phyloP scores from a whole-genome alignment of 2,329 filamentous ascomycete genomes.

The Sporothrix brasiliensis region DNA sequence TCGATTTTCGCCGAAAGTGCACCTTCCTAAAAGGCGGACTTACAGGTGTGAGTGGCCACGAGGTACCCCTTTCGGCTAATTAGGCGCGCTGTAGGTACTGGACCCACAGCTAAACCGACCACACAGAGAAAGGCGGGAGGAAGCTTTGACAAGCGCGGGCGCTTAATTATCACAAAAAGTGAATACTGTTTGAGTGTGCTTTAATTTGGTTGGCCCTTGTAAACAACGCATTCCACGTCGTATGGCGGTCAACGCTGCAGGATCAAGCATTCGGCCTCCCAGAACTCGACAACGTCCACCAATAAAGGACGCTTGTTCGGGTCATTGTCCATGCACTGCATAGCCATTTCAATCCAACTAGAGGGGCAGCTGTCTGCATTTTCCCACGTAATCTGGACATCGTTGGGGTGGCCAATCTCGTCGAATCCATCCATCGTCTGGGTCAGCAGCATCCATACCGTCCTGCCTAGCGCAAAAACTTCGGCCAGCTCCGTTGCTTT shows the following conservation, averaged over 20 bases:
- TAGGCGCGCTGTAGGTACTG: slow-evolving; percentile 28
- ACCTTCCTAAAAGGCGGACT: slow-evolving; percentile 24
- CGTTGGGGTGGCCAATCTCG: slow-evolving; percentile 27
- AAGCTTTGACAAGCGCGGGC: slow-evolving; percentile 29
- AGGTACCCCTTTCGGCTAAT: slow-evolving; percentile 27
- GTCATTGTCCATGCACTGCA: slow-evolving; percentile 31
- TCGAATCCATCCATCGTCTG: slow-evolving; percentile 30
- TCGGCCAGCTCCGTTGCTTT: slow-evolving; percentile 37
- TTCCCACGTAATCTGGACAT: slow-evolving; percentile 31
- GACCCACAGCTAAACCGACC: slow-evolving; percentile 21
- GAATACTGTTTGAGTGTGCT: no score
- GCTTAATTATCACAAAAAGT: slow-evolving; percentile 30
- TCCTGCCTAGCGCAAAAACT: slow-evolving; percentile 37
- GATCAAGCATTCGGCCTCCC: background rate
- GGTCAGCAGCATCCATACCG: slow-evolving; percentile 37
- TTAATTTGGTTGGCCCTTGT: no score
- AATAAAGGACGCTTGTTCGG: slow-evolving; percentile 31
- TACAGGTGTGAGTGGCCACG: background rate
- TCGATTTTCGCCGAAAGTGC: background rate
- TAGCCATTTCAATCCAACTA: slow-evolving; percentile 27
- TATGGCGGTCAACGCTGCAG: no score
- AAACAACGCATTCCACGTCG: no score
- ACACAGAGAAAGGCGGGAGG: slow-evolving; percentile 13
- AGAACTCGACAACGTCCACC: slow-evolving; percentile 29
- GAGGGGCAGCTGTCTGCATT: slow-evolving; percentile 13